Evolutionary conservation across 2,329 filamentous ascomycete genomes (phyloP), one percentile per base, ranked within the genome.

Genomic region (Tolypocladium sp.): DNA sequence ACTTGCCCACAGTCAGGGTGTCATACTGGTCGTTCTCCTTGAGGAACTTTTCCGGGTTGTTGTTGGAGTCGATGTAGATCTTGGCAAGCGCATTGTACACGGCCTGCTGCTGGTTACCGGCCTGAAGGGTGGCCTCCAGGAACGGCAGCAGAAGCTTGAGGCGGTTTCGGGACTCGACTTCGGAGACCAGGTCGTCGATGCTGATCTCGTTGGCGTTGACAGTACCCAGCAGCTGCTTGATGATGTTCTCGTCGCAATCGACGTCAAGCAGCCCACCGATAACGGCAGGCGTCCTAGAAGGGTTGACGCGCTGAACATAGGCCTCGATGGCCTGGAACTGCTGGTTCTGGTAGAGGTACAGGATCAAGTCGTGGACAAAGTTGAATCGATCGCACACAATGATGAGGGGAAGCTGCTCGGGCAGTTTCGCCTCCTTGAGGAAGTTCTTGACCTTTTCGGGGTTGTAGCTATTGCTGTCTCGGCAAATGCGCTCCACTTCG

Each of bases 381-480:
- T 97, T 96, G 83, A 95, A 97, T n/a, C 93, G 91, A 72, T 99
- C 94, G 77, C 95, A 99, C 60, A 99, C 92, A 67, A 97, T 97
- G 76, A 99, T 99, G 58, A 99, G 80, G 51, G 94, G 94, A 51
- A 99, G 82, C 77, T 97, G 93, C 74, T 99, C 94, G 2, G 88
- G 87, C 52, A 99, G 81, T 65, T 88, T 89, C 58, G 94, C 93
- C 73, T 99, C 95, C 79, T 99, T 99, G 62, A 99, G 80, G 84
- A 97, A 99, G 79, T 99, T 99, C 82, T 97, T 97, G 60, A 97
- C 91, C 81, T 96, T 96, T 75, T 97, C 92, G 0, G 92, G 83
- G 73, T 97, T 93, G 77, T 92, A 93, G 70, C 83, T 82, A 73
- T 89, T 92, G 81, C 89, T 95, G 74, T 99, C 94, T 62, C 95